Conservation (phyloP, 2,329 filamentous ascomycete genomes). For the Ceratocystis eucalypticola region DNA sequence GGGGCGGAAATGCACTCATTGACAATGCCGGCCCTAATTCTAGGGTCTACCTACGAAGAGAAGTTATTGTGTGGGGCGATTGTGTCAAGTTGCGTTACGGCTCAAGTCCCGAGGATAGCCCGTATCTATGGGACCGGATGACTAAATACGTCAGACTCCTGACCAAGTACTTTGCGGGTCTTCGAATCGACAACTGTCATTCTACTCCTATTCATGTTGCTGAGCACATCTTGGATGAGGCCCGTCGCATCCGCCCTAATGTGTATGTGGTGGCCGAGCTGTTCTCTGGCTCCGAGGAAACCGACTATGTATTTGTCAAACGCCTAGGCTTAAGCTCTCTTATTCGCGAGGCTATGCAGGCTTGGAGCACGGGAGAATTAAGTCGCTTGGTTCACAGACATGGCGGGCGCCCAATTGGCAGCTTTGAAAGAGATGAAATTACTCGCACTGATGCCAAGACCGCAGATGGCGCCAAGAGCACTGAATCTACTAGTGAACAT, state of each 20-base stretch:
- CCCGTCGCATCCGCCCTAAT: conserved; percentile 74
- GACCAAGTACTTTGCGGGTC: conserved; percentile 88
- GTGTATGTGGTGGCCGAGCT: conserved; percentile 88
- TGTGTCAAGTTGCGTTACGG: conserved; percentile 96
- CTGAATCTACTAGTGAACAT: not conserved
- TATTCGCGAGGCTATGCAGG: conserved; percentile 96
- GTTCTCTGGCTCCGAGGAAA: conserved; percentile 89
- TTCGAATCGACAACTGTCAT: conserved; percentile 96
- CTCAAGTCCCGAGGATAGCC: conserved; percentile 63
- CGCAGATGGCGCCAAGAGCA: not conserved
- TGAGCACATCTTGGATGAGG: conserved; percentile 87
- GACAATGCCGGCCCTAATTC: conserved; percentile 88
- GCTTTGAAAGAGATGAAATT: conserved; percentile 87
- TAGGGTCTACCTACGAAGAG: conserved; percentile 82
- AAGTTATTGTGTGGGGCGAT: conserved; percentile 97
- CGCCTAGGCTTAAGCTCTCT: conserved; percentile 79
- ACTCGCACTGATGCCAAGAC: conserved; percentile 42
- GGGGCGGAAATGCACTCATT: conserved; percentile 86
- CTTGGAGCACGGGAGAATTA: conserved; percentile 87
- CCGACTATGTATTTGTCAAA: conserved; percentile 92
- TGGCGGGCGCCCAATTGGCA: conserved; percentile 86
- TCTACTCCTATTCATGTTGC: conserved; percentile 91
- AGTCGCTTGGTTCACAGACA: conserved; percentile 88
- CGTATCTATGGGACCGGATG: conserved; percentile 94
- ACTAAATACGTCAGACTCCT: conserved; percentile 79